Base-by-base conservation (phyloP, 2,329 filamentous ascomycete genomes). In the Aspergillus pseudoterreus region DNA sequence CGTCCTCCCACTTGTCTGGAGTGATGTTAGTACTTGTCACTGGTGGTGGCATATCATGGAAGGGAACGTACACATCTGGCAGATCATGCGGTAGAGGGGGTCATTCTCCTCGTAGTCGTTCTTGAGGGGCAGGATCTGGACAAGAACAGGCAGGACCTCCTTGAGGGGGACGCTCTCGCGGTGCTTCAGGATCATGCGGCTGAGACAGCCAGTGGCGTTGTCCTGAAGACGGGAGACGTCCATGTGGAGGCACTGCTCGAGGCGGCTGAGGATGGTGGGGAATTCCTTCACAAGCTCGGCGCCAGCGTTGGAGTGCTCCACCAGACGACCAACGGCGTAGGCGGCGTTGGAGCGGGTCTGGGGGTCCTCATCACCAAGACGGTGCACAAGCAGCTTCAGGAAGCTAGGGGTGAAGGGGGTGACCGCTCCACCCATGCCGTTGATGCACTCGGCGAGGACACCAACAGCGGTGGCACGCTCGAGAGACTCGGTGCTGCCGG, bases 41-140 rank as follows among this genome's bases (percentile, higher is more conserved):
- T 22, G 44, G 39, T 2, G 9, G 21, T 32, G 9, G 21, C 30
- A 39, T 30, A 22, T 4, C 12, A 24, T 53, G 21, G 45, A 32
- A 30, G 27, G 33, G 21, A 32, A 82, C 84, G 78, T 78, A 87
- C 84, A 96, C 58, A 97, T 82, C 72, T 88, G 85, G 71, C 89
- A 86, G 64, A 99, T 86, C 83, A 92, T 95, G 70, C 87, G 82
- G 75, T 87, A 99, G 54, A 97, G 85, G 8, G 94, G 91, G 64
- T 90, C 89, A 75, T 99, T 97, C 82, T 97, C 94, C 73, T 96
- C 91, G 63, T 83, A 97, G 71, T 97, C 94, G 68, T 96, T 92
- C 71, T 88, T 89, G 56, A 97, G 79, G 9, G 94, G 94, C 35
- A 97, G 82, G 24, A 92, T 81, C 55, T 82, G 82, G 51, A 95